A percentile compares a stretch with the other conserved stretches of the same genome.
phyloP scores from a whole-genome alignment of 2,329 filamentous ascomycete species.

The Neonectria magnoliae region DNA sequence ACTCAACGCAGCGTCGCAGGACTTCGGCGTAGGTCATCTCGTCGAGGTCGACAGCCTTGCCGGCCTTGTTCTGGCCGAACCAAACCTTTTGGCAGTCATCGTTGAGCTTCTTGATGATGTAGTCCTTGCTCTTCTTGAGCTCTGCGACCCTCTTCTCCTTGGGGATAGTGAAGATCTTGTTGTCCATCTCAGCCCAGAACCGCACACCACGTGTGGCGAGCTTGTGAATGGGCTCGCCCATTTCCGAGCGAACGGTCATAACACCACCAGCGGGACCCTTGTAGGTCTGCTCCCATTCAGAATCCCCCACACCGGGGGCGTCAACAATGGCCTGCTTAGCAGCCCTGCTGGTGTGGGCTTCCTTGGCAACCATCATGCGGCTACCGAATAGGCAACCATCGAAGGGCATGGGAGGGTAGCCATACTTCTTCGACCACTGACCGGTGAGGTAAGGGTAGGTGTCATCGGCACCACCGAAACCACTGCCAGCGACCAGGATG shows the following conservation, averaged over 20 bases:
- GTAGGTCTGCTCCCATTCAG: constrained; percentile 92
- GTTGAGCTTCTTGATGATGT: constrained; percentile 96
- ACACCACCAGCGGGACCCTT: constrained; percentile 91
- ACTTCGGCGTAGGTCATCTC: constrained; percentile 97
- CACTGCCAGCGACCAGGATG: constrained; percentile 88
- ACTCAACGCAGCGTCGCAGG: constrained; percentile 84
- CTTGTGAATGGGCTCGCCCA: constrained; percentile 99
- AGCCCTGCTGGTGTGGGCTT: constrained; percentile 85
- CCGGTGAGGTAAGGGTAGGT: constrained; percentile 94
- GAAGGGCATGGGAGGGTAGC: constrained; percentile 93
- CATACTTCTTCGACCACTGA: constrained; percentile 85
- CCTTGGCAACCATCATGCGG: constrained; percentile 94
- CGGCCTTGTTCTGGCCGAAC: constrained; percentile 87
- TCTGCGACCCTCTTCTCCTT: constrained; percentile 92
- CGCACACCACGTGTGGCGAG: constrained; percentile 93
- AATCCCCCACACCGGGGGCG: constrained; percentile 82
- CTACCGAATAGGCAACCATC: constrained; percentile 92
- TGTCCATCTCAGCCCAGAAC: constrained; percentile 99
- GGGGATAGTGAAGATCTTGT: constrained; percentile 96
- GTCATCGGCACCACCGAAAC: constrained; percentile 89
- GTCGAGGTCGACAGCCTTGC: constrained; percentile 85
- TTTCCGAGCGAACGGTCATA: constrained; percentile 96
- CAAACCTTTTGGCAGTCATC: constrained; percentile 97
- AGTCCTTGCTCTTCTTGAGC: constrained; percentile 85
- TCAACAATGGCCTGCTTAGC: constrained; percentile 93